Evolutionary conservation across 2,329 filamentous ascomycete species (phyloP), one percentile per base, ranked within the genome.

Genomic region (Aureobasidium sp.): DNA sequence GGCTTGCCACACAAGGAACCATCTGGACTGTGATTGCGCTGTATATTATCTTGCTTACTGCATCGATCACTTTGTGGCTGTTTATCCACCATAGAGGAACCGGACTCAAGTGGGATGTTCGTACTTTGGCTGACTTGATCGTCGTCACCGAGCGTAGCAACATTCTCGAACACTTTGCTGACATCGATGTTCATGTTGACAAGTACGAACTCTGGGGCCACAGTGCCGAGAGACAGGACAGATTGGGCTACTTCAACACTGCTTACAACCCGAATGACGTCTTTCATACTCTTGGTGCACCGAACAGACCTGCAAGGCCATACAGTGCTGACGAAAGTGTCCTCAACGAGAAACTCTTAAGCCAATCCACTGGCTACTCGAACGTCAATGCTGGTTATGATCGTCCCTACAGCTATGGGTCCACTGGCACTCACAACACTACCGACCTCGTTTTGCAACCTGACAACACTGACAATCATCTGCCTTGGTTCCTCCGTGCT

Each of bases 211-310:
- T 88, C 68, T 75, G 79, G 31, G 79, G 79, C 65, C 79, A 83
- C 47, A 77, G 75, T 54, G 82, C 78, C 68, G 83, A 80, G 64
- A 83, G 84, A 65, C 77, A 82, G 5, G 86, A 93, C 67, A 82
- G 88, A 48, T 81, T 97, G n/a, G 91, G 92, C 7, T 95, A 95
- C 74, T 97, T 92, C 90, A 84, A 83, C 63, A 85, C 86, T 29
- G 85, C 85, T 19, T 85, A 85, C 61, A 79, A 81, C 64, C 81
- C 82, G 5, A 79, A 78, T 22, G 84, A 86, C 22, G 78, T 91
- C 29, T 95, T 94, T 79, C 91, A 96, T 70, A 85, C 85, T 1
- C 83, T 95, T 61, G 91, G 90, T n/a, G 82, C 86, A 64, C 79
- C 82, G 57, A 81, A 85, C 45, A 78, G 76, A 24, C 72, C 73